These are phyloP conservation scores for Nakataea oryzae DNA, from an alignment of 2,329 filamentous ascomycete species.

Conservation along the genomic window DNA sequence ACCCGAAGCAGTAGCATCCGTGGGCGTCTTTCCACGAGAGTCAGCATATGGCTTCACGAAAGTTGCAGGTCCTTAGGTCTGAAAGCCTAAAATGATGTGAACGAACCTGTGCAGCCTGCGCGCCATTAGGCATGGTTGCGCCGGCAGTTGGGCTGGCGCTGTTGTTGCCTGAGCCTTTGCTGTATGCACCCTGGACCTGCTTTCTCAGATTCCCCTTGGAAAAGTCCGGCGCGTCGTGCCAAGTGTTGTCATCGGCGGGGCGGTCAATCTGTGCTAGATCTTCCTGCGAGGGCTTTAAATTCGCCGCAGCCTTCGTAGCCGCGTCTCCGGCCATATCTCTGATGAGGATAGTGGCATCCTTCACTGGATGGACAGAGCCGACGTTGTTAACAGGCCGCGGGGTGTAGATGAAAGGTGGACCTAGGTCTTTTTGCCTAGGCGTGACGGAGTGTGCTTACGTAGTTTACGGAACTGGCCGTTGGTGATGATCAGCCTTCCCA, in stretches of 20 bases:
- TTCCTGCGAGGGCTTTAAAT: slow-evolving; percentile 69
- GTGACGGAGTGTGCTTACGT: slow-evolving; percentile 49
- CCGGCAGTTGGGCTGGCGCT: background rate
- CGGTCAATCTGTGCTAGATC: slow-evolving; percentile 65
- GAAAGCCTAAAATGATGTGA: background rate
- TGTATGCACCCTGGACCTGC: slow-evolving; percentile 54
- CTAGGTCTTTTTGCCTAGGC: too few relatives aligned
- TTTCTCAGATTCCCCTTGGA: slow-evolving; percentile 59
- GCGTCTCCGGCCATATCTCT: slow-evolving; percentile 90
- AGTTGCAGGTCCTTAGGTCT: background rate
- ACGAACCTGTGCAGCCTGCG: background rate
- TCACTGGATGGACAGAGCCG: slow-evolving; percentile 33
- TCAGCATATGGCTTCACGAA: background rate
- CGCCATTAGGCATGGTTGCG: background rate
- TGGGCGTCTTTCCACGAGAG: background rate
- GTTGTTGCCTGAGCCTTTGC: slow-evolving; percentile 18
- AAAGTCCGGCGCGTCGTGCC: slow-evolving; percentile 79
- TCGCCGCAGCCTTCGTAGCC: slow-evolving; percentile 65
- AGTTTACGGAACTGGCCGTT: slow-evolving; percentile 96
- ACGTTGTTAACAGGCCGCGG: slow-evolving; percentile 6
- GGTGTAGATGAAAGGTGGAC: too few relatives aligned
- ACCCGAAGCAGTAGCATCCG: slow-evolving; percentile 21
- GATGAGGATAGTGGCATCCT: slow-evolving; percentile 68
- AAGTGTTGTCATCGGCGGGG: slow-evolving; percentile 84
- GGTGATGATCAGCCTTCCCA: slow-evolving; percentile 82